Base-by-base conservation (phyloP, 148 eudicot species). In the Dysphania ambrosioides region DNA sequence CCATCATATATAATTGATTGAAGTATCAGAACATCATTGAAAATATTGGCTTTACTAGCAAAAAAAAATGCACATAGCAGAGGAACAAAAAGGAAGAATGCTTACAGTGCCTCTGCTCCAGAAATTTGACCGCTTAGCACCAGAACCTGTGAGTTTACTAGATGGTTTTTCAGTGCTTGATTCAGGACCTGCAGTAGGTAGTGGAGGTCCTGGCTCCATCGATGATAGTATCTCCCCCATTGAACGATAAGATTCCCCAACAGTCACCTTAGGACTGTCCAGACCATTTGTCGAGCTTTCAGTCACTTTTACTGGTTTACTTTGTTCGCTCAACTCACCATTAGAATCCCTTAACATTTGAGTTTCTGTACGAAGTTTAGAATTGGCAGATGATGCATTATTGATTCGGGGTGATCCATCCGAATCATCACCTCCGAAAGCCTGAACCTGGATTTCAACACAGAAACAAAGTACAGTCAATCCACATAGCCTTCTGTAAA, bases 61-160 rank as follows among this genome's bases (percentile, higher is more conserved):
- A 27, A 34, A n/a, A 64, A 66, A 35, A 58, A 16, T 57, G 51
- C 35, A 55, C 55, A 12, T 2, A 70, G 30, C 57, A 72, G 67
- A 61, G 44, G 35, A 11, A 53, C 1, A 67, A 27, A 35, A 35
- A 76, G 62, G n/a, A n/a, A n/a, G n/a, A 64, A 36, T 70, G 76
- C 99, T 92, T 78, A 95, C 99, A 76, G 80, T 75, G 75, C 79
- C 85, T 85, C 93, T 87, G 60, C 92, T 93, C 99, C 93, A 92
- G 81, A 95, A 86, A 26, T 83, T 77, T 57, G 97, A 83, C 59
- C 91, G 88, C 83, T 89, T 92, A 73, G 59, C 90, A 84, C 67
- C 85, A 47, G 97, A 77, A 71, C 79, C 80, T 7, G 87, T 26
- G 77, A 70, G 75, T 82, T 87, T 89, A 83, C 78, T 84, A 27